These are phyloP conservation scores for Kurtzmaniella quercitrusa DNA, from an alignment of 1,139 yeast species.

Conservation along the genomic window DNA sequence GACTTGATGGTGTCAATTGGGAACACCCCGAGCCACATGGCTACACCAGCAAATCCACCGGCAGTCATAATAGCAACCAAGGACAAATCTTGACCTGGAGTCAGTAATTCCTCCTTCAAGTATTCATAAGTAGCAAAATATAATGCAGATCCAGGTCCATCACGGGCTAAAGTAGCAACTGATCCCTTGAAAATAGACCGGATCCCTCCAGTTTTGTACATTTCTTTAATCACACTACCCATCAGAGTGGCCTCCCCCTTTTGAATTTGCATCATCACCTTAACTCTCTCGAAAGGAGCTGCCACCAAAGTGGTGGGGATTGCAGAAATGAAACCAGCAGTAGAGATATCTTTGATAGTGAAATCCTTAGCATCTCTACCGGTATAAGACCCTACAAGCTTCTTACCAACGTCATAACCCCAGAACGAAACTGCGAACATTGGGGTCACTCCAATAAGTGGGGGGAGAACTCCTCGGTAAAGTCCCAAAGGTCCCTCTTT, in stretches of 20 bases:
- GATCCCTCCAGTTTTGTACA: slow-evolving; percentile 79
- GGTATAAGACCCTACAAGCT: slow-evolving; percentile 49
- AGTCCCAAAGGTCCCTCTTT: slow-evolving; percentile 75
- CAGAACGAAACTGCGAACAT: slow-evolving; percentile 98
- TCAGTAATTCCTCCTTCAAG: slow-evolving; percentile 60
- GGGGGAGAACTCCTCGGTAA: slow-evolving; percentile 86
- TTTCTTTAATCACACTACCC: slow-evolving; percentile 63
- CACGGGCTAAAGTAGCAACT: slow-evolving; percentile 88
- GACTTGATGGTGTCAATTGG: slow-evolving; percentile 96
- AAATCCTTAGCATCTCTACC: slow-evolving; percentile 43
- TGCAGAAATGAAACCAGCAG: slow-evolving; percentile 96
- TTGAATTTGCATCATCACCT: slow-evolving; percentile 87
- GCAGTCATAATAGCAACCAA: slow-evolving; percentile 77
- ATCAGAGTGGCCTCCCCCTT: slow-evolving; percentile 44
- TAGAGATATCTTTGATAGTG: slow-evolving; percentile 66
- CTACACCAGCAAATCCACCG: slow-evolving; percentile 93
- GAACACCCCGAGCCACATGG: slow-evolving; percentile 96
- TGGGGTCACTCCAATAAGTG: slow-evolving; percentile 92
- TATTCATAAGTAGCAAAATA: slow-evolving; percentile 94
- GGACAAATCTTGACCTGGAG: slow-evolving; percentile 55
- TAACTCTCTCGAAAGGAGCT: slow-evolving; percentile 94
- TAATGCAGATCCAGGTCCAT: slow-evolving; percentile 97
- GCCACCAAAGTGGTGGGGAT: slow-evolving; percentile 93
- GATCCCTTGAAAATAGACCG: slow-evolving; percentile 88
- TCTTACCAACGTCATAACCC: slow-evolving; percentile 95